These are phyloP conservation scores for Hypoxylon sp. DNA, from an alignment of 2,329 filamentous ascomycete species.

Conservation along the genomic window DNA sequence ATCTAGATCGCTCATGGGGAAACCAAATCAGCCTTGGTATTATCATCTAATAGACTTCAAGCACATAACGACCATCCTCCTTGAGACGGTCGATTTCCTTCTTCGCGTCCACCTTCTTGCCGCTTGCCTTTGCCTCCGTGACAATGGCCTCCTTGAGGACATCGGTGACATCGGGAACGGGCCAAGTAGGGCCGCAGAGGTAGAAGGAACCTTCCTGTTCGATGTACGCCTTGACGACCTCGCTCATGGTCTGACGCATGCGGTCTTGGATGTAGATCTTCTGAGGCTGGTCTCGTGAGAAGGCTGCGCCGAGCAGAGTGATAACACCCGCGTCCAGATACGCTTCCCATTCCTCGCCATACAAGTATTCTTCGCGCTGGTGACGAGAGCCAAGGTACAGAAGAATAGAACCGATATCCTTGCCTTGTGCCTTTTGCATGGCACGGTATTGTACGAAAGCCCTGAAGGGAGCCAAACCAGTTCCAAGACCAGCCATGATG, in stretches of 20 bases:
- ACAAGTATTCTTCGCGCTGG: constrained; percentile 98
- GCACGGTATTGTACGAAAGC: constrained; percentile 98
- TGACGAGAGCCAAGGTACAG: constrained; percentile 97
- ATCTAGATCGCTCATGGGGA: constrained; percentile 23
- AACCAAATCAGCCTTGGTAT: constrained; percentile 13
- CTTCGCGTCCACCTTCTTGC: constrained; percentile 85
- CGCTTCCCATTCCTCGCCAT: constrained; percentile 99
- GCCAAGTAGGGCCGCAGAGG: constrained; percentile 98
- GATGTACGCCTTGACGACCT: constrained; percentile 90
- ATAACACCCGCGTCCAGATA: constrained; percentile 97
- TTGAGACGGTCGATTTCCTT: constrained; percentile 98
- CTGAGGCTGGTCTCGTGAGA: constrained; percentile 95
- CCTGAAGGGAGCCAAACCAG: constrained; percentile 97
- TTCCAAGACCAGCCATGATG: constrained; percentile 99
- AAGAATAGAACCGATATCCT: constrained; percentile 92
- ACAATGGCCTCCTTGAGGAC: constrained; percentile 94
- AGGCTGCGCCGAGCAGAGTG: constrained; percentile 91
- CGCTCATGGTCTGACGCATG: constrained; percentile 88
- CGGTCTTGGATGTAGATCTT: constrained; percentile 99
- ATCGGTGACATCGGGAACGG: constrained; percentile 94
- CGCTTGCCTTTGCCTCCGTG: constrained; percentile 76
- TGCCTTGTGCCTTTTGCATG: constrained; percentile 97
- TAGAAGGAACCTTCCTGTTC: constrained; percentile 93
- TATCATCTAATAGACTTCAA: constrained; percentile 87
- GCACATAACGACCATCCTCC: constrained; percentile 92